phyloP scores from a whole-genome alignment of 2,329 filamentous ascomycete species.

The Sodiomyces alkalinus region DNA sequence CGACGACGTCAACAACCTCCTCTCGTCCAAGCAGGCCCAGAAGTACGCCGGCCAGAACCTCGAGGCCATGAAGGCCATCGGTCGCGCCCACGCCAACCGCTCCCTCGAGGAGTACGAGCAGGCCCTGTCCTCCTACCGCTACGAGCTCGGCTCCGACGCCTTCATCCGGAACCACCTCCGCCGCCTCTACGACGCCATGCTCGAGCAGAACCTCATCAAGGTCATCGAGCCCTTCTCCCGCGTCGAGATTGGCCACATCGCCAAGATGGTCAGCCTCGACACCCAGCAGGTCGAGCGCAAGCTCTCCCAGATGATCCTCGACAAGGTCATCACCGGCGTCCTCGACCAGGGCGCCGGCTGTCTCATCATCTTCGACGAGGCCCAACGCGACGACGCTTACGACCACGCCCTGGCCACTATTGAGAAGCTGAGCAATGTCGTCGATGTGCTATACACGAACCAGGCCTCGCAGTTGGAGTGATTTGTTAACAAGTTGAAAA shows the following conservation, averaged over 20 bases:
- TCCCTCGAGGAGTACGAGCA: conserved; percentile 95
- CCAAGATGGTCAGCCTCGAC: conserved; percentile 93
- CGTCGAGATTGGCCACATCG: conserved; percentile 92
- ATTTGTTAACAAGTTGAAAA: conserved; percentile 4
- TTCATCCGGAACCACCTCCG: conserved; percentile 97
- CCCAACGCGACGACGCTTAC: conserved; percentile 81
- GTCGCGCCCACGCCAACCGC: conserved; percentile 85
- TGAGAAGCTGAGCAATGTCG: conserved; percentile 91
- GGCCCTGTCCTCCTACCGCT: conserved; percentile 76
- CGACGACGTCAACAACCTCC: conserved; percentile 89
- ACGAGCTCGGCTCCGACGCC: conserved; percentile 83
- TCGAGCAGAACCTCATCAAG: conserved; percentile 99
- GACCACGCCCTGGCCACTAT: conserved; percentile 90
- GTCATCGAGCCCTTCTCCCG: conserved; percentile 97
- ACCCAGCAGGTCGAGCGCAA: conserved; percentile 96
- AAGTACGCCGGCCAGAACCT: conserved; percentile 93
- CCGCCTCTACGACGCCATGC: conserved; percentile 91
- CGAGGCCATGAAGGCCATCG: conserved; percentile 98
- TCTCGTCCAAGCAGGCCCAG: conserved; percentile 90
- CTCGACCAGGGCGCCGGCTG: conserved; percentile 96
- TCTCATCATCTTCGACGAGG: conserved; percentile 93
- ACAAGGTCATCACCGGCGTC: conserved; percentile 97
- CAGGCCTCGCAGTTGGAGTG: conserved; percentile 92
- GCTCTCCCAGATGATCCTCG: conserved; percentile 97
- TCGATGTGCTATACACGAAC: conserved; percentile 95